These are phyloP conservation scores for Lasiosphaeris hirsuta DNA, from an alignment of 495 filamentous ascomycete genomes.

Conservation along the genomic window DNA sequence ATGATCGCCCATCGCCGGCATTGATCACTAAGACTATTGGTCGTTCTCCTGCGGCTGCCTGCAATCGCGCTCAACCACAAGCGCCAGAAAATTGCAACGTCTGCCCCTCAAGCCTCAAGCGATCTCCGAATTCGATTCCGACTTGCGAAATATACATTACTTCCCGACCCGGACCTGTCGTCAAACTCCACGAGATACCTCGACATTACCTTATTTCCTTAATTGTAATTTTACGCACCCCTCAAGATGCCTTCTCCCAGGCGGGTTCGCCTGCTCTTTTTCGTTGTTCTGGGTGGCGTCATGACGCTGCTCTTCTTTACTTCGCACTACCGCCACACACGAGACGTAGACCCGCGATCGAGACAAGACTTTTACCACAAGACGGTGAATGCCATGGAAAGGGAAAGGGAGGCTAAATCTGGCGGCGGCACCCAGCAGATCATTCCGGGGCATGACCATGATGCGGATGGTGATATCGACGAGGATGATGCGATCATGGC, in stretches of 20 bases:
- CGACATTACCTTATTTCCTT: not conserved
- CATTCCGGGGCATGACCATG: slow-evolving; percentile 34
- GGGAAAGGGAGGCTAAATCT: slow-evolving; percentile 16
- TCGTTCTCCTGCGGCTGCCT: too few relatives aligned
- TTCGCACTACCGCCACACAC: slow-evolving; percentile 35
- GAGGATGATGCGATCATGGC: slow-evolving; percentile 42
- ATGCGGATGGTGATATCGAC: slow-evolving; percentile 43
- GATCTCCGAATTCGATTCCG: too few relatives aligned
- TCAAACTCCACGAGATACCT: not conserved
- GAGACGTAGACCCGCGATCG: slow-evolving; percentile 36
- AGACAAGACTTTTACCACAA: slow-evolving; percentile 53
- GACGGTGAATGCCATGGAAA: slow-evolving; percentile 49
- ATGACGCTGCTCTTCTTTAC: slow-evolving; percentile 63
- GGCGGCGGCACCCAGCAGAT: slow-evolving; percentile 30
- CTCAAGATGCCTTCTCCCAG: slow-evolving; percentile 67
- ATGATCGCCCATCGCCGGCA: too few relatives aligned
- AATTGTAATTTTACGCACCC: not conserved
- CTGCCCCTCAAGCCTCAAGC: too few relatives aligned
- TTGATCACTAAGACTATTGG: too few relatives aligned
- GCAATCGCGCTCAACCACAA: too few relatives aligned
- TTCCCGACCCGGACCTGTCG: too few relatives aligned
- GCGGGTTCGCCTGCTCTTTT: slow-evolving; percentile 57
- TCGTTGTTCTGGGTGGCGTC: slow-evolving; percentile 55
- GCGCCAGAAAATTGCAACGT: too few relatives aligned
- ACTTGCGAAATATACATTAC: too few relatives aligned